Percentiles rank a stretch among this genome's conserved stretches.
Evolutionary conservation across 2,329 filamentous ascomycete genomes (phyloP).

Genomic region (Aspergillus unguis): DNA sequence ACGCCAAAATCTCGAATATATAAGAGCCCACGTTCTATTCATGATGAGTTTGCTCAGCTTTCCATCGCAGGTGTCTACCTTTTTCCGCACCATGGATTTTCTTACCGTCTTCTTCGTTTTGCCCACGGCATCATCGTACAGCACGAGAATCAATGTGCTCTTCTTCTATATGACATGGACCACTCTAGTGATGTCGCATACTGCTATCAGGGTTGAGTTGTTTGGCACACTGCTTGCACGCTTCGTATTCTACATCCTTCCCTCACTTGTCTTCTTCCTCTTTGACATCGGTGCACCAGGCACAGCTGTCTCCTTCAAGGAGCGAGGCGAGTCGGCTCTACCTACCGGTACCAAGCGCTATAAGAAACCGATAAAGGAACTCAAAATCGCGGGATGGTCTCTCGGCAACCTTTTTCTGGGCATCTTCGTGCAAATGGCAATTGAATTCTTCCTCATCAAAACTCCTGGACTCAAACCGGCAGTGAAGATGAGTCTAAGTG

Average conservation of each 20-base stretch:
- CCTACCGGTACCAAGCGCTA: conserved; percentile 41
- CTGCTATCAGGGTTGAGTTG: conserved; percentile 71
- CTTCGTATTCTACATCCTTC: conserved; percentile 67
- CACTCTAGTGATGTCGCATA: conserved; percentile 73
- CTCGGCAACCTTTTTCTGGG: conserved; percentile 55
- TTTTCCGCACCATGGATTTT: conserved; percentile 48
- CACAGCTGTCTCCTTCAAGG: conserved; percentile 66
- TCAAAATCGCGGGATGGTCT: conserved; percentile 54
- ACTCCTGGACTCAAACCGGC: conserved; percentile 53
- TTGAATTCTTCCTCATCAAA: conserved; percentile 56
- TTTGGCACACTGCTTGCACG: conserved; percentile 67
- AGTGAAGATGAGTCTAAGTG: conserved; percentile 55
- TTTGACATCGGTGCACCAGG: conserved; percentile 71
- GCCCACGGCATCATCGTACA: conserved; percentile 59
- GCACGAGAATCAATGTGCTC: conserved; percentile 75
- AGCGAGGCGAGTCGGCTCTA: conserved; percentile 55
- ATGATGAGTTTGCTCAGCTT: background rate
- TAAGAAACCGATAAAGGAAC: conserved; percentile 39
- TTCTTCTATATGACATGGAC: conserved; percentile 92
- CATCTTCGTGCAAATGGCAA: conserved; percentile 51
- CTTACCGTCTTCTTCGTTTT: conserved; percentile 31
- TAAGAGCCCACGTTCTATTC: background rate
- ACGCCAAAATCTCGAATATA: background rate
- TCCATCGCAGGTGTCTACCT: background rate
- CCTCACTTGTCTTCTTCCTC: conserved; percentile 67